Evolutionary conservation across 106 monocot genomes (phyloP), one percentile per base, ranked within the genome.

Genomic region (Phalaenopsis equestris): DNA sequence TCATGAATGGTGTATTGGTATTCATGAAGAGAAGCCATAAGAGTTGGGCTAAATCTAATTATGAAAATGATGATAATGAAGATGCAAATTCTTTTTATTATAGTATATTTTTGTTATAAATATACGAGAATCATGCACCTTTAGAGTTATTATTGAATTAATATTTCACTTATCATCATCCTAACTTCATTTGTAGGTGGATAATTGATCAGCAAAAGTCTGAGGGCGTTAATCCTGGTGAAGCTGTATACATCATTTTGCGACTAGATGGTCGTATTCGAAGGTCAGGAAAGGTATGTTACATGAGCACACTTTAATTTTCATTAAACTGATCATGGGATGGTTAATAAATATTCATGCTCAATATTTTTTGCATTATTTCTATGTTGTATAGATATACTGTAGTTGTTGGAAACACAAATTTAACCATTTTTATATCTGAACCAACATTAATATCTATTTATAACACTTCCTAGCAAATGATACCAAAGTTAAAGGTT

Each of bases 231-330:
- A 84, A 85, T 83, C 92, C 94, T 56, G 97, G 97, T 43, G 97
- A 94, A 42, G 97, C 88, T 81, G 94, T 94, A 23, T 98, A 92
- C 81, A 94, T 98, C 42, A 89, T 94, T 85, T 75, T 98, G 52
- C 97, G 97, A 56, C 82, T 98, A 65, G 97, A 98, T 90, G 97
- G 97, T 4, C 97, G 97, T 79, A 82, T 98, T 76, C 84, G 97
- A 87, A 87, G 87, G 90, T 98, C 97, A 4, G 94, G 97, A 45
- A 94, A 84, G 87, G 94, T 94, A 88, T 83, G 64, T 23, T 82
- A 18, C 18, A 12, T 17, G 17, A 17, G n/a, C 61, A 61, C 6
- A 7, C 7, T 48, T 61, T 19, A 19, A 61, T 48, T 61, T 61
- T n/a, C 61, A 6, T 61, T 19, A 1, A 17, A 19, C 18, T 61